These are phyloP conservation scores for Parietichytrium sp. DNA, from an alignment of 108 stramenopile genomes.

Conservation along the genomic window DNA sequence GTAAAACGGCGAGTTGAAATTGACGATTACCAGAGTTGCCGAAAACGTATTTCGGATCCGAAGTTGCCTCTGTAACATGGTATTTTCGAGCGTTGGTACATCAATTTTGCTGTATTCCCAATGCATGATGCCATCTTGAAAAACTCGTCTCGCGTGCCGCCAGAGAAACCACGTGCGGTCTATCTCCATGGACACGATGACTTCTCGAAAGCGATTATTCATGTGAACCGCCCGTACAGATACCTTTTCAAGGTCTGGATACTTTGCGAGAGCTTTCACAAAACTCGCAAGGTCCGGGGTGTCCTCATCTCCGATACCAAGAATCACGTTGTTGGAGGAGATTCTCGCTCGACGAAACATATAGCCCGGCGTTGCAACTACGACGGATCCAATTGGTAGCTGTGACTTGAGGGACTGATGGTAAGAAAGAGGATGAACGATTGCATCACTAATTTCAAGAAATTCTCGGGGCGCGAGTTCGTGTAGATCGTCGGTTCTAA, in stretches of 20 bases:
- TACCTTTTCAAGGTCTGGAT: constrained; percentile 41
- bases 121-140: constrained; percentile 1
- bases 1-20: constrained; percentile 48
- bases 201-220: neutral
- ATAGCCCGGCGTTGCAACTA: constrained; percentile 46
- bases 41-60: neutral
- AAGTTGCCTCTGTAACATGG: neutral
- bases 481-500: constrained; percentile 46
- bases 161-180: constrained; percentile 25
- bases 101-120: neutral
- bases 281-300: constrained; percentile 50
- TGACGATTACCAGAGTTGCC: constrained; percentile 47
- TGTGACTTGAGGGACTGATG: constrained; percentile 44
- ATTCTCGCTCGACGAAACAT: constrained; percentile 50
- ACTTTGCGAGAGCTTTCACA: constrained; percentile 45
- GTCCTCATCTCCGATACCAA: constrained; percentile 39
- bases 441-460: constrained; percentile 43
- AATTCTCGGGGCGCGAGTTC: constrained; percentile 43
- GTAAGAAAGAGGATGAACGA: constrained; percentile 50
- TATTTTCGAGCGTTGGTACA: neutral
- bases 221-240: constrained; percentile 40
- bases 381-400: neutral
- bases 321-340: constrained; percentile 42
- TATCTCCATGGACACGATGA: neutral
- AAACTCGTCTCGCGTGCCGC: neutral